Percentiles rank a stretch among this genome's conserved stretches.
Evolutionary conservation across 306 rosid genomes (phyloP).

Genomic region (Ormosia semicastrata): DNA sequence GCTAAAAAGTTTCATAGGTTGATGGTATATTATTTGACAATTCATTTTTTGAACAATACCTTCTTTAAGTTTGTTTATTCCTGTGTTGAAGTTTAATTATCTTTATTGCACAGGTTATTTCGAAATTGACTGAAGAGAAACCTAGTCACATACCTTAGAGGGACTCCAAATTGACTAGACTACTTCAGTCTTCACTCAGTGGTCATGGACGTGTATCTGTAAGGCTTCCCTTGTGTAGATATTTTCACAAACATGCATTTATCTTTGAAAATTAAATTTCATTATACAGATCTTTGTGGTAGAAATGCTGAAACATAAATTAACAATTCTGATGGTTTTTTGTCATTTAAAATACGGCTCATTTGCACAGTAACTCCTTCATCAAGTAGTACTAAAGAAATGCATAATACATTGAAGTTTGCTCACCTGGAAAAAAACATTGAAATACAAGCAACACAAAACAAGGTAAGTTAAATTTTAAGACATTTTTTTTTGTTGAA

Average conservation of each 20-base stretch:
- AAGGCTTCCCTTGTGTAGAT: conserved; percentile 46
- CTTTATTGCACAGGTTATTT: conserved; percentile 72
- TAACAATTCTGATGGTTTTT: conserved; percentile 21
- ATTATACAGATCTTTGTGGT: conserved; percentile 13
- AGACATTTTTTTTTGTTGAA: not conserved
- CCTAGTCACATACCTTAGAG: conserved; percentile 93
- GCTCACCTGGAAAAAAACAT: conserved; percentile 97
- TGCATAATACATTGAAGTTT: conserved; percentile 92
- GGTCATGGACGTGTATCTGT: conserved; percentile 99
- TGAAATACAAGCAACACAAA: conserved; percentile 95
- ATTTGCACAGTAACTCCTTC: conserved; percentile 98
- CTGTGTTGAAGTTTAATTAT: conserved; percentile 19
- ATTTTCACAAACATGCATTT: conserved; percentile 18
- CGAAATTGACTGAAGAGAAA: conserved; percentile 88
- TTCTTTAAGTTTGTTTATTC: too few species aligned
- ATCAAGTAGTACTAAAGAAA: conserved; percentile 94
- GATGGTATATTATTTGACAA: too few species aligned
- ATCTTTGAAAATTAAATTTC: conserved; percentile 18
- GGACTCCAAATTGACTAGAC: conserved; percentile 95
- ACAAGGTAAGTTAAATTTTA: conserved; percentile 55
- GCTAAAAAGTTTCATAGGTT: too few species aligned
- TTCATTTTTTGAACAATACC: too few species aligned
- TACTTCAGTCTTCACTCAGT: conserved; percentile 93
- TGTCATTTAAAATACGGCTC: conserved; percentile 62
- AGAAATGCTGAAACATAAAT: conserved; percentile 20